Evolutionary conservation across 768 basidiomycete genomes (phyloP), one percentile per base, ranked within the genome.

Genomic region (Gloeostereum incarnatum): DNA sequence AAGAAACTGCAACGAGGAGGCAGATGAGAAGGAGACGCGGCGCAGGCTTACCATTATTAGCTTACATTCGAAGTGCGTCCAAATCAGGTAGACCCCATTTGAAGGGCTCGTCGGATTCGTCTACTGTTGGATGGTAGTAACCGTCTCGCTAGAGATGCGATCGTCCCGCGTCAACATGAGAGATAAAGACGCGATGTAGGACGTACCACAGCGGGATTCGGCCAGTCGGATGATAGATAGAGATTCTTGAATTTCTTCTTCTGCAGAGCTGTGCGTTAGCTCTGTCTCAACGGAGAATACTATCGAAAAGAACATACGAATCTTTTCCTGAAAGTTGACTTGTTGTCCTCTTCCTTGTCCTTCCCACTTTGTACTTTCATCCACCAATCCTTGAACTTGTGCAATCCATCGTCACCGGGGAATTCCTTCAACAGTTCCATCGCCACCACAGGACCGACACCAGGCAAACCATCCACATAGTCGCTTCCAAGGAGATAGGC

Each of bases 11-110:
- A 17, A 31, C 36, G 30, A 5, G 13, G 33, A 42, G 7, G 37
- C 54, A 50, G 31, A 35, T 34, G 30, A 21, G 46, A 26, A 5
- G 11, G 24, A n/a, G 13, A 27, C 29, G 7, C 7, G 14, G 13
- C 24, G 32, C 41, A n/a, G n/a, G n/a, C n/a, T n/a, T n/a, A n/a
- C n/a, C n/a, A n/a, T n/a, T n/a, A n/a, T n/a, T 36, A 11, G 61
- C 77, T 39, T 55, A 93, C 89, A 70, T 60, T 45, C 92, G 78
- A 38, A 99, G 72, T 2, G 82, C 92, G 52, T 96, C 90, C 2
- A 99, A 74, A 54, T 98, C 96, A n/a, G 93, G 90, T 45, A 92
- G 63, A 3, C 89, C 92, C 94, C 94, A 99, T 50, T 90, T 88
- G 57, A 99, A 98, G 0, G 86, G 81, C 45, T 97, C 93, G 39